A percentile compares a stretch with the other conserved stretches of the same genome.
phyloP scores from a whole-genome alignment of 2,329 filamentous ascomycete genomes.

The Exophiala lecanii-corni region DNA sequence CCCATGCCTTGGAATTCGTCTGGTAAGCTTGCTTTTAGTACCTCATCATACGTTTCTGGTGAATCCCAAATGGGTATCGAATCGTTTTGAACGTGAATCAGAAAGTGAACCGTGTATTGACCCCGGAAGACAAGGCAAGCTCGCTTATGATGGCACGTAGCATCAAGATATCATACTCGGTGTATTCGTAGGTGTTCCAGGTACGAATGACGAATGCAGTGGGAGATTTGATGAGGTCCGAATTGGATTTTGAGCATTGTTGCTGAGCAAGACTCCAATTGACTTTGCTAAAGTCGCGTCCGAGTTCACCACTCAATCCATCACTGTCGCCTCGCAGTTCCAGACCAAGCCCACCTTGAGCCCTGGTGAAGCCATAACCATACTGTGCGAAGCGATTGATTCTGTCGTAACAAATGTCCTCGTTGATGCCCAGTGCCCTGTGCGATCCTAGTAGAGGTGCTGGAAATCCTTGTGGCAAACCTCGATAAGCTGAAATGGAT shows the following conservation, averaged over 20 bases:
- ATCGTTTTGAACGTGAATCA: slow-evolving; percentile 73
- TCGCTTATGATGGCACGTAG: slow-evolving; percentile 26
- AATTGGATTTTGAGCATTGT: slow-evolving; percentile 61
- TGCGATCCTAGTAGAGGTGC: slow-evolving; percentile 60
- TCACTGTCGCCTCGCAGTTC: slow-evolving; percentile 16
- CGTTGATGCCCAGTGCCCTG: slow-evolving; percentile 56
- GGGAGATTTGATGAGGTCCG: slow-evolving; percentile 37
- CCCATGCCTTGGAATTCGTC: slow-evolving; percentile 35
- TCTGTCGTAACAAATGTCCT: slow-evolving; percentile 62
- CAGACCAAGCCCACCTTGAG: slow-evolving; percentile 26
- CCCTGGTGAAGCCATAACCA: slow-evolving; percentile 29
- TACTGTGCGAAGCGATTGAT: slow-evolving; percentile 64
- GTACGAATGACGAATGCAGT: slow-evolving; percentile 25
- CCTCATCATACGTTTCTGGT: slow-evolving; percentile 58
- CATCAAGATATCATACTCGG: slow-evolving; percentile 22
- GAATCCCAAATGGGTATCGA: slow-evolving; percentile 70
- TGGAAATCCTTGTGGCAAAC: slow-evolving; percentile 23
- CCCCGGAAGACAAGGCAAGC: slow-evolving; percentile 66
- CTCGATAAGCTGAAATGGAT: slow-evolving; percentile 19
- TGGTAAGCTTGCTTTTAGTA: slow-evolving; percentile 35
- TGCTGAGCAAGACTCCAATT: slow-evolving; percentile 69
- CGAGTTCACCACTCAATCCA: slow-evolving; percentile 20
- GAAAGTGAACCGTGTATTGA: slow-evolving; percentile 71
- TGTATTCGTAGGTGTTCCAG: slow-evolving; percentile 24
- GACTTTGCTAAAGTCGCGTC: slow-evolving; percentile 54